Evolutionary conservation across 1,284 basidiomycete genomes (phyloP).

Genomic region (Ceratobasidium sp.): DNA sequence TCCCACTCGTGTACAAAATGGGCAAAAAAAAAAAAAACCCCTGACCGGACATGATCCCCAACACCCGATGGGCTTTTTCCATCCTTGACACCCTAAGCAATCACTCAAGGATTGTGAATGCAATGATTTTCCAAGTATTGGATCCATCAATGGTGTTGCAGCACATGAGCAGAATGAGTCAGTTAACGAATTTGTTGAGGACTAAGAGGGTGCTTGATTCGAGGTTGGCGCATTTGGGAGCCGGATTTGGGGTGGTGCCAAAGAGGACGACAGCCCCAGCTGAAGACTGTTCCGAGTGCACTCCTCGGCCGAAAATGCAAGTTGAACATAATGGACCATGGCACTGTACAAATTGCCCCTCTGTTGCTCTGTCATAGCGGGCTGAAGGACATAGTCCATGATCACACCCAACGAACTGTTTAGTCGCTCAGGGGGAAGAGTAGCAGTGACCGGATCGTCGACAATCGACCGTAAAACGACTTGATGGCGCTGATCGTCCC

Average conservation of each 20-base stretch:
- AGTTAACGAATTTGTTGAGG: conserved; percentile 70
- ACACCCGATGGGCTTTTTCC: conserved; percentile 65
- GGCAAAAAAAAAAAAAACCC: conserved; percentile 81
- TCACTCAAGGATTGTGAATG: conserved; percentile 83
- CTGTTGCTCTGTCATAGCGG: conserved; percentile 82
- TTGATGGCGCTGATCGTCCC: conserved; percentile 74
- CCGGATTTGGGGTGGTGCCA: conserved; percentile 7
- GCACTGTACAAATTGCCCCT: conserved; percentile 96
- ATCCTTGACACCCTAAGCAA: conserved; percentile 68
- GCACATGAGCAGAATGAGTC: conserved; percentile 76
- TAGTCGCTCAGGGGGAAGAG: conserved; percentile 79
- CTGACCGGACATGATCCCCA: conserved; percentile 69
- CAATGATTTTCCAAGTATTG: conserved; percentile 95
- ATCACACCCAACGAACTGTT: conserved; percentile 75
- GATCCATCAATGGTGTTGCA: conserved; percentile 92
- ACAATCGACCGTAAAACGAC: conserved; percentile 66
- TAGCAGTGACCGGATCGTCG: conserved; percentile 65
- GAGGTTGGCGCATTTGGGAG: conserved; percentile 51
- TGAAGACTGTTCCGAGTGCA: conserved; percentile 41
- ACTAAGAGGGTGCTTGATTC: conserved; percentile 66
- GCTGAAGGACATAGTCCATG: conserved; percentile 76
- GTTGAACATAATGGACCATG: conserved; percentile 85
- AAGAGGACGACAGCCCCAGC: conserved; percentile 30
- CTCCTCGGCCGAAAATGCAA: conserved; percentile 52
- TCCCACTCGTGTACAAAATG: conserved; percentile 88